Evolutionary conservation across 2,329 filamentous ascomycete species (phyloP), one percentile per base, ranked within the genome.

Genomic region (Furcasterigmium furcatum): DNA sequence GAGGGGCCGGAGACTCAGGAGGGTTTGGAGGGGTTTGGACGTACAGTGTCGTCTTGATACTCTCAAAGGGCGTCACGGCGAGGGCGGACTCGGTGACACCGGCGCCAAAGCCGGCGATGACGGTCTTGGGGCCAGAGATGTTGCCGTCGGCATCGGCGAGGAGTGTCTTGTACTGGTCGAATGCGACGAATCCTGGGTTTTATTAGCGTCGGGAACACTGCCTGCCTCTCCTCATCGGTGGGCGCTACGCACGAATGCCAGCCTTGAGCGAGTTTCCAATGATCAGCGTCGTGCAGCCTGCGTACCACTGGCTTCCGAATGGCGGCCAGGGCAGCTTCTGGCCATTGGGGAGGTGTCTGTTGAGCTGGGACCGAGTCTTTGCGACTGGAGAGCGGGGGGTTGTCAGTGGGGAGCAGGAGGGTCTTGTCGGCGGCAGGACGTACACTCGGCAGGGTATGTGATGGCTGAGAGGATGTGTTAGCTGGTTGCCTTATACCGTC

Each of bases 231-330:
- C 21, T n/a, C 5, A 12, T 12, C 2, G 7, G 10, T 9, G 29
- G 6, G 22, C 22, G 35, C n/a, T n/a, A 76, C 85, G 50, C 79
- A 91, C 91, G 85, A 52, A 97, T 95, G 48, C 91, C 94, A 30
- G 94, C 94, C 73, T 99, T 99, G 63, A 94, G 78, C 44, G 91
- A 95, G 71, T 99, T 99, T 50, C 94, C 94, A 55, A 97, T 90
- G 48, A 99, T 95, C 63, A 96, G 72, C 22, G 94, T 97, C 39
- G 94, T 97, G 72, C 94, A 99, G 30, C 94, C 94, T 12, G 94
- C 92, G 67, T 99, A 99, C 94, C 94, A 99, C 67, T 95, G 90
- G 57, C 71, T 76, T 41, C 94, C 94, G 60, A 97, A 97, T 10
- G 89, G 88, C 36, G 94, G 94, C 88, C 90, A 96, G 44, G 92